Percentiles rank a stretch among this genome's conserved stretches.
Evolutionary conservation across 2,329 filamentous ascomycete species (phyloP).

Genomic region (Exophiala calicioides): DNA sequence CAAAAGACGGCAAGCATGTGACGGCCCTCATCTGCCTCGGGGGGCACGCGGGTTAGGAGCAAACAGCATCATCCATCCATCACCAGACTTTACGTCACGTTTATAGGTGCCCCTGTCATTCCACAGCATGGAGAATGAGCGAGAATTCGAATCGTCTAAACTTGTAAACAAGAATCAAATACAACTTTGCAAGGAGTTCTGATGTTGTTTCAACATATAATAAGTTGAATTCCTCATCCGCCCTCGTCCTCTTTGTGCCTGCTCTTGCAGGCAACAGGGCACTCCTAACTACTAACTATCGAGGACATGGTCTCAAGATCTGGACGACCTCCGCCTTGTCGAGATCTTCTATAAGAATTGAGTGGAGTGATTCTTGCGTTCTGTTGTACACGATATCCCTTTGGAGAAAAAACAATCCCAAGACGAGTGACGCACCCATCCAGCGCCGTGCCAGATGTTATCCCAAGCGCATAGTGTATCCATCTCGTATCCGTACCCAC

Average conservation of each 20-base stretch:
- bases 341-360: constrained; percentile 24
- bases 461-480: neutral
- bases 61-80: no score
- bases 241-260: constrained; percentile 12
- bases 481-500: neutral
- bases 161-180: neutral
- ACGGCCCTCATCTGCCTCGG: no score
- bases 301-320: constrained; percentile 3
- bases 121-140: no score
- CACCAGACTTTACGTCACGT: no score
- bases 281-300: neutral
- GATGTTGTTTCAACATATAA: constrained; percentile 14
- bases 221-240: constrained; percentile 26
- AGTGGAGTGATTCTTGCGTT: constrained; percentile 28
- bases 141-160: no score
- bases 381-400: constrained; percentile 24
- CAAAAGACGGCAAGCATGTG: no score
- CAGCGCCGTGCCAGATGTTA: constrained; percentile 15
- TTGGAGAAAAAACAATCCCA: neutral
- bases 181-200: neutral
- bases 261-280: constrained; percentile 17
- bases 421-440: constrained; percentile 5
- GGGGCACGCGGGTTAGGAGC: no score
- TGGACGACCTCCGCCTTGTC: constrained; percentile 15
- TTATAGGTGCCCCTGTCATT: no score